Base-by-base conservation (phyloP, 164 flowering plant genomes). In the Piper betle region DNA sequence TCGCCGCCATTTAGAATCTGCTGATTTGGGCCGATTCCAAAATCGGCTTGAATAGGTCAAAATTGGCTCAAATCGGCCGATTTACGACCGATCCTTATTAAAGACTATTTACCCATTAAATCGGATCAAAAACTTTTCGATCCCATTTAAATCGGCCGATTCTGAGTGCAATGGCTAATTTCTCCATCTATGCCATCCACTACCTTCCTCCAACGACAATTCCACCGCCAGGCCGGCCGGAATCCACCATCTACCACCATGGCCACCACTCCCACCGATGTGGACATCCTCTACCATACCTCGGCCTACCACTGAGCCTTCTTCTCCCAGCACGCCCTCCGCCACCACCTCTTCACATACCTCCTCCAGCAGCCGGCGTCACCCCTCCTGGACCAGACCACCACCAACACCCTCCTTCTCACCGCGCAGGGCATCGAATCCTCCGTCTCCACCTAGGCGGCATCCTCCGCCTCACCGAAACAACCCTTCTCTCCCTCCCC, bases 341-440 rank as follows among this genome's bases (percentile, higher is more conserved):
- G 93, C 64, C 81, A 54, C 74, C 76, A 62, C 62, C 46, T 81
- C 57, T 17, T 76, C 75, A 61, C 82, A 62, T n/a, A 59, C 39
- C 65, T 81, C 70, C 75, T 70, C 63, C 66, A 65, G 38, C 68
- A 62, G 62, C 25, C 61, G 59, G 57, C n/a, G n/a, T n/a, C n/a
- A n/a, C n/a, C 72, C 2, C 2, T 69, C 20, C 53, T 76, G 43
- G 72, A 72, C 60, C 64, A 69, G 54, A 41, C 38, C 55, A 55
- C 63, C 53, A 54, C 74, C 52, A 75, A 67, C 48, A 64, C 79
- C 43, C 77, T 85, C 6, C 70, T 62, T 52, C 61, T 80, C 11
- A 85, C 85, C 1, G 62, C 73, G 0, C 75, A 84, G 52, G 66
- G 82, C 10, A 68, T 86, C 20, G 84, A 86, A 63, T 71, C 59